Percentiles rank a stretch among this genome's conserved stretches.
phyloP scores from a whole-genome alignment of 1,139 yeast species.

The Suhomyces coccinellae region DNA sequence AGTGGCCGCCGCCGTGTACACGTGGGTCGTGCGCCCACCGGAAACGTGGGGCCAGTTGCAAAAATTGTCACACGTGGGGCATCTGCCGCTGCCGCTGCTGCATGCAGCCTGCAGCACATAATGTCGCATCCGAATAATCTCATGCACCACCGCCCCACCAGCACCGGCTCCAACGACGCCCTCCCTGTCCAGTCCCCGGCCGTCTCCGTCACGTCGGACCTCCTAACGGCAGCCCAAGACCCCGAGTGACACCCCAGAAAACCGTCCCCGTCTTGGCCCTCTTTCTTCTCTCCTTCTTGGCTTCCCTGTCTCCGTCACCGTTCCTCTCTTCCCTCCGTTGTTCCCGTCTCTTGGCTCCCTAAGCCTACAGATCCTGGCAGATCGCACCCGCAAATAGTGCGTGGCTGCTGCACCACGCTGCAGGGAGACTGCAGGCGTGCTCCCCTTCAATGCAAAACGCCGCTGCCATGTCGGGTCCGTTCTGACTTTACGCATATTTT shows the following conservation, averaged over 20 bases:
- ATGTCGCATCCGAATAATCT: slow-evolving; percentile 4
- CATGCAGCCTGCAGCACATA: not conserved
- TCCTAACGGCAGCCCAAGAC: no score
- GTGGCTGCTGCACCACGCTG: slow-evolving; percentile 2
- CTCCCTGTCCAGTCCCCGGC: no score
- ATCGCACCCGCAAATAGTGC: not conserved
- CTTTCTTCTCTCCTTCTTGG: no score
- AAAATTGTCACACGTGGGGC: slow-evolving; percentile 12
- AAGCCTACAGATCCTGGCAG: slow-evolving; percentile 1
- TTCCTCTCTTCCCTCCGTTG: not conserved
- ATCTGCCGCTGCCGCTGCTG: not conserved
- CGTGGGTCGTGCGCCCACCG: slow-evolving; percentile 15
- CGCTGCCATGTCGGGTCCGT: slow-evolving; percentile 2
- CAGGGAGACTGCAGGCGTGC: no score
- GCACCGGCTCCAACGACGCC: not conserved
- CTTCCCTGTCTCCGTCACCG: not conserved
- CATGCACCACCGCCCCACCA: slow-evolving; percentile 1
- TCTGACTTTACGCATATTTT: slow-evolving; percentile 3
- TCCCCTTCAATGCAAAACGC: slow-evolving; percentile 1
- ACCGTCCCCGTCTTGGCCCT: not conserved
- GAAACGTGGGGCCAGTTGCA: slow-evolving; percentile 14
- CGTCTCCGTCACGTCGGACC: not conserved
- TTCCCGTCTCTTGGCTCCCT: not conserved
- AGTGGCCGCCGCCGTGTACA: not conserved
- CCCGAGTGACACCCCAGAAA: no score